These are phyloP conservation scores for Nigrograna mackinnonii DNA, from an alignment of 2,329 filamentous ascomycete species.

Conservation along the genomic window DNA sequence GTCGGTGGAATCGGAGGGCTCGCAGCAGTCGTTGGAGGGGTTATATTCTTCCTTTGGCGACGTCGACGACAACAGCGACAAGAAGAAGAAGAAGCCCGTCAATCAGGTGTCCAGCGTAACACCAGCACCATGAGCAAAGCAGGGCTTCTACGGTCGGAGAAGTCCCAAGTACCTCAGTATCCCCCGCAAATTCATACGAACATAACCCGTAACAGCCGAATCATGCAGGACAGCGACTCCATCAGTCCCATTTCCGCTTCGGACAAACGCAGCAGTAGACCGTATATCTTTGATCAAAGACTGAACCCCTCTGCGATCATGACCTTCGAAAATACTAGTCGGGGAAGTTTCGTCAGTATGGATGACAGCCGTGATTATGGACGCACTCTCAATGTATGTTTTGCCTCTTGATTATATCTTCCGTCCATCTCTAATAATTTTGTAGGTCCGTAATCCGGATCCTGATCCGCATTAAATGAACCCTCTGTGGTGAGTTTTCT, in stretches of 20 bases:
- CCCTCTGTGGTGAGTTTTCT: no score
- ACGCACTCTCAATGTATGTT: slow-evolving; percentile 48
- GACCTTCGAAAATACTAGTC: slow-evolving; percentile 50
- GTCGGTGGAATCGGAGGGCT: slow-evolving; percentile 45
- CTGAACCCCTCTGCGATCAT: slow-evolving; percentile 53
- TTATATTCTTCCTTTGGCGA: slow-evolving; percentile 46
- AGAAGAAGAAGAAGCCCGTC: slow-evolving; percentile 18
- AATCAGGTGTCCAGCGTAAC: slow-evolving; percentile 41
- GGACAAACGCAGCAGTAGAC: slow-evolving; percentile 45
- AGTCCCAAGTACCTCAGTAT: slow-evolving; percentile 18
- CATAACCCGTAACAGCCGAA: slow-evolving; percentile 25
- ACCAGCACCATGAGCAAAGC: slow-evolving; percentile 53
- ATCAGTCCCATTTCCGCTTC: slow-evolving; percentile 38
- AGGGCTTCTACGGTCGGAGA: slow-evolving; percentile 44
- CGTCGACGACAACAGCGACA: slow-evolving; percentile 27
- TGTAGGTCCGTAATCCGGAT: slow-evolving; percentile 38
- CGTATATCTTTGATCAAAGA: slow-evolving; percentile 52
- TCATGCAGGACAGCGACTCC: slow-evolving; percentile 31
- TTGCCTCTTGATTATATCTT: neutral
- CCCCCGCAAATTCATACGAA: slow-evolving; percentile 30
- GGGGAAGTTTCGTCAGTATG: slow-evolving; percentile 50
- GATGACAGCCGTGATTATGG: slow-evolving; percentile 53
- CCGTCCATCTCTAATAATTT: neutral
- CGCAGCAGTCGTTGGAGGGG: slow-evolving; percentile 38
- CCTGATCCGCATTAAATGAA: slow-evolving; percentile 14